These are phyloP conservation scores for Hyaloscypha bicolor DNA, from an alignment of 495 filamentous ascomycete genomes.

Conservation along the genomic window DNA sequence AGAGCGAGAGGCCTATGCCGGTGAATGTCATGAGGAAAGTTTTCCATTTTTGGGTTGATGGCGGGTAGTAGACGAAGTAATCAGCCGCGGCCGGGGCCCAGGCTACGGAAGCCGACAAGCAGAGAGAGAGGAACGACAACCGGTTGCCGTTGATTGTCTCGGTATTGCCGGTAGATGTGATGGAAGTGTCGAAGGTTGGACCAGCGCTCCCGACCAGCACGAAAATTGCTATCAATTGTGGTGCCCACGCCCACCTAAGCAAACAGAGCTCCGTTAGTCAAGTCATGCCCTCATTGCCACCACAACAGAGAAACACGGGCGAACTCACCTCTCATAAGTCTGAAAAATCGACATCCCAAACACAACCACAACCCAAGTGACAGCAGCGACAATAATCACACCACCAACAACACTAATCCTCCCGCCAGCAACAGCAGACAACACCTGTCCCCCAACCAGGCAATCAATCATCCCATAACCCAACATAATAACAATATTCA, in stretches of 20 bases:
- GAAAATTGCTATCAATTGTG: conserved; percentile 64
- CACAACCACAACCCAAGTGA: conserved; percentile 66
- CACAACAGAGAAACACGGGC: too few species aligned
- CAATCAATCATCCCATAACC: conserved; percentile 72
- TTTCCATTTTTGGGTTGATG: conserved; percentile 49
- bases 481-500: conserved; percentile 72
- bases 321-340: conserved; percentile 62
- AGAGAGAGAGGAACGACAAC: conserved; percentile 23
- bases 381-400: conserved; percentile 67
- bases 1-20: conserved; percentile 53
- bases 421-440: conserved; percentile 67
- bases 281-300: too few species aligned
- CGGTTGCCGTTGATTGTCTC: conserved; percentile 43
- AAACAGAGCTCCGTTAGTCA: too few species aligned
- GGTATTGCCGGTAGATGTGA: conserved; percentile 49
- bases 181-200: conserved; percentile 60
- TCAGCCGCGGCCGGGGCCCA: conserved; percentile 61
- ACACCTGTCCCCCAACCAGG: conserved; percentile 75
- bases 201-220: conserved; percentile 70
- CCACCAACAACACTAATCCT: conserved; percentile 68
- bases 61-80: conserved; percentile 64
- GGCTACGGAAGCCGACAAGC: conserved; percentile 27
- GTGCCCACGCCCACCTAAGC: conserved; percentile 70
- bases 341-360: conserved; percentile 75
- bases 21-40: conserved; percentile 48